Base-by-base conservation (phyloP, 192 early-diverging fungal species). In the Diversispora epigaea region DNA sequence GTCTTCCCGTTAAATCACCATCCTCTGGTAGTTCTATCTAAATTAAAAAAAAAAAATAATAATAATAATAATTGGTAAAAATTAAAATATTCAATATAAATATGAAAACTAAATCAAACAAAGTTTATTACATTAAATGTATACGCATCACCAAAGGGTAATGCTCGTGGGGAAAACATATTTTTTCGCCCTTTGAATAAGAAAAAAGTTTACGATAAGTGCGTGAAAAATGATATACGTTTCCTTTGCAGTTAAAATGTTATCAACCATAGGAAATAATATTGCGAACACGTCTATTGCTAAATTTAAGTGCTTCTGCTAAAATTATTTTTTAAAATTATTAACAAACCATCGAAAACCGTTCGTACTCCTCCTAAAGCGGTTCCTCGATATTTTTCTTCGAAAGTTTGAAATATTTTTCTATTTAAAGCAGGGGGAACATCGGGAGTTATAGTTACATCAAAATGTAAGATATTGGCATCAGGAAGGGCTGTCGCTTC, bases 381-480 rank as follows among this genome's bases (percentile, higher is more conserved):
- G 6, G 84, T 81, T 9, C 82, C 78, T 3, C 84, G 74, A 70
- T 86, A 76, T 4, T 79, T 55, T 4, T 79, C 79, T 50, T 89
- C 86, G 83, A 89, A 90, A 12, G 87, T 55, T 50, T 87, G 80
- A 76, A 87, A 94, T 11, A 95, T 77, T 19, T 82, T 80, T 11
- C 92, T 71, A 77, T 91, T 89, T 44, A 95, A 86, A 0, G 88
- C 86, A 2, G 89, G 85, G 10, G 93, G 93, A 45, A 93, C 90
- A 46, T 92, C 89, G 6, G 94, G 92, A 4, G 78, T 78, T 25
- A 98, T 88, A 15, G 80, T 84, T 5, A 96, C 80, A 73, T 94
- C 93, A 80, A 95, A 96, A 72, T 96, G 96, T 79, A 93, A 85
- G 45, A 98, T 87, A 3, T 83, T 84, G 0, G 71, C 79, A 21